Base-by-base conservation (phyloP, 163 green algal species). In the Coccomyxa subellipsoidea region DNA sequence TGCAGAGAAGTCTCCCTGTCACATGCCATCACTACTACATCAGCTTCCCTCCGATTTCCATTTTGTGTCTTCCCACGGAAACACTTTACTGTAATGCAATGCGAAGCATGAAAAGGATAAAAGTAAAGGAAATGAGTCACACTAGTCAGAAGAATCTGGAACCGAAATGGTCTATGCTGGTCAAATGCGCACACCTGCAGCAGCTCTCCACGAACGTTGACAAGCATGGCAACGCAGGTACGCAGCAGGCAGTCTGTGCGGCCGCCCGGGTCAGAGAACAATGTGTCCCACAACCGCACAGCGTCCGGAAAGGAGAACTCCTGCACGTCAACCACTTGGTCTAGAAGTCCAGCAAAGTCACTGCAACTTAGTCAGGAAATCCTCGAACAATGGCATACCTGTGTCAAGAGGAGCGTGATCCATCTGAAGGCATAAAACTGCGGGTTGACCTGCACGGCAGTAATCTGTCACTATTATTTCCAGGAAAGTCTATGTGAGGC, bases 371-470 rank as follows among this genome's bases (percentile, higher is more conserved):
- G n/a, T n/a, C n/a, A n/a, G n/a, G n/a, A n/a, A n/a, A n/a, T n/a
- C n/a, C n/a, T n/a, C n/a, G n/a, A n/a, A 18, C 23, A 59, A 12
- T 8, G 8, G n/a, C 66, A 34, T 23, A 73, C 66, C 66, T 73
- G 66, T 10, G 92, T 95, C 38, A 98, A 87, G 53, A 97, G 85
- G 35, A 98, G 91, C 38, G 95, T 98, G 76, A 98, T 94, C 94
- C 96, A 99, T 37, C 96, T 92, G 85, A 99, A 98, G 8, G 95
- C 92, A 83, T 97, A 99, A 75, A 97, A 98, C 82, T 98, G 94
- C 0, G 95, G 92, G 80, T 96, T 91, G 37, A 98, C 89, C 89
- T 94, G 84, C 69, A 79, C 35, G 18, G 10, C 69, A 35, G 12
- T 34, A 79, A 35, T n/a, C n/a, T n/a, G n/a, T n/a, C n/a, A n/a